These are phyloP conservation scores for Acanthamoeba triangularis DNA, from an alignment of 208 protist genomes.

Conservation along the genomic window DNA sequence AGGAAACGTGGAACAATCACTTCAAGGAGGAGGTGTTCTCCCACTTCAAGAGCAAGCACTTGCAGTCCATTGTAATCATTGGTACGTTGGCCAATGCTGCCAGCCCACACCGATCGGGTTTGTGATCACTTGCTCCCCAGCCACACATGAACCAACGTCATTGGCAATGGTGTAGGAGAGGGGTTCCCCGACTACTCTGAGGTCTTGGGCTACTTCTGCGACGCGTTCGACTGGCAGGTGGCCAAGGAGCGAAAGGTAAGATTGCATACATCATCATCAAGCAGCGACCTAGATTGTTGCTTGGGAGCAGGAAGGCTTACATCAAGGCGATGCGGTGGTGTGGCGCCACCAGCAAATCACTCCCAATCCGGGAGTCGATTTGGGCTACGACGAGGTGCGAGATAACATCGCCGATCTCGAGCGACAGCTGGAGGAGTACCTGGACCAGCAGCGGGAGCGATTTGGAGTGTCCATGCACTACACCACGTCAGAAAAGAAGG, in stretches of 20 bases:
- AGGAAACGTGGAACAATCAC: constrained; percentile 30
- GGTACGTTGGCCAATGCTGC: constrained; percentile 1
- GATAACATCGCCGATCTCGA: constrained; percentile 51
- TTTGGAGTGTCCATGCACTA: constrained; percentile 4
- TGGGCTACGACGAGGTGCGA: constrained; percentile 48
- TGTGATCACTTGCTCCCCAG: too few species aligned
- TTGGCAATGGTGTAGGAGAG: neutral
- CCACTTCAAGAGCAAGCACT: constrained; percentile 44
- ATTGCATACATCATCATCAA: neutral
- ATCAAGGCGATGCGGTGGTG: neutral
- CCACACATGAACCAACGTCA: too few species aligned
- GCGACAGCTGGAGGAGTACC: constrained; percentile 39
- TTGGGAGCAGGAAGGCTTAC: neutral
- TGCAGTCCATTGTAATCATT: neutral
- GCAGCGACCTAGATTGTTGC: too few species aligned
- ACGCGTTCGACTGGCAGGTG: constrained; percentile 65
- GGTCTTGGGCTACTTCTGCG: constrained; percentile 11
- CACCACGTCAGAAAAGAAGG: constrained; percentile 38
- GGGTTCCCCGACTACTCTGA: constrained; percentile 57
- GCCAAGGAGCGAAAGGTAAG: constrained; percentile 56
- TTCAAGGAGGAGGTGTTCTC: constrained; percentile 38
- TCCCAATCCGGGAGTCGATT: constrained; percentile 48
- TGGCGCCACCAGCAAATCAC: constrained; percentile 68
- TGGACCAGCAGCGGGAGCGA: constrained; percentile 49
- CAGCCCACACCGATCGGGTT: too few species aligned